phyloP scores from a whole-genome alignment of 345 rosid species.

The Hibiscus syriacus region DNA sequence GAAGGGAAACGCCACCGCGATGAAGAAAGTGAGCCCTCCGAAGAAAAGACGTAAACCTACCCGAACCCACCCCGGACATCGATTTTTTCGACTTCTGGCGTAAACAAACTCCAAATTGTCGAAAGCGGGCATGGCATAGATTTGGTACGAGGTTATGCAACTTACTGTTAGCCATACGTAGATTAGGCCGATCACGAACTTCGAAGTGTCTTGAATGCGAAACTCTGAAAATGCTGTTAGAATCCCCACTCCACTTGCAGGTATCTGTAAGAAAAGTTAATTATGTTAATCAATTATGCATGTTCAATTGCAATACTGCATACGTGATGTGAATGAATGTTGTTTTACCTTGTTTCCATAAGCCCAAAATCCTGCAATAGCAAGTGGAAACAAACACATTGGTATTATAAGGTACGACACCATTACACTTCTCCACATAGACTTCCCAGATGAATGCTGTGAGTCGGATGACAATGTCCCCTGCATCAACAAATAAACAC shows the following conservation, averaged over 20 bases:
- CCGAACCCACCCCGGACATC: conserved; percentile 25
- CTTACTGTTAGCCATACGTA: conserved; percentile 20
- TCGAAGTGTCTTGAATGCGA: conserved; percentile 22
- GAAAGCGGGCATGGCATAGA: conserved; percentile 49
- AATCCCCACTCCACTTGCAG: conserved; percentile 22
- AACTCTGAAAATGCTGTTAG: conserved; percentile 21
- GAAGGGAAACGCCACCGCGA: conserved; percentile 44
- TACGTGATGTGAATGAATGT: background rate
- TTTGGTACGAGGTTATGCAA: conserved; percentile 38
- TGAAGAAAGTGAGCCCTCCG: conserved; percentile 34
- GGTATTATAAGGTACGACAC: conserved; percentile 33
- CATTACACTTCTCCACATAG: conserved; percentile 51
- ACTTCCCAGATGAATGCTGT: conserved; percentile 14
- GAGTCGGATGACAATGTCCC: conserved; percentile 44
- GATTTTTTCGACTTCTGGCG: conserved; percentile 10
- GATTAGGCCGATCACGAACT: conserved; percentile 11
- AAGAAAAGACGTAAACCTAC: conserved; percentile 23
- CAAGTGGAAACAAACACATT: conserved; percentile 16
- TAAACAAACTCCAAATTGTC: conserved; percentile 42
- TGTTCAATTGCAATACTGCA: too few relatives aligned
- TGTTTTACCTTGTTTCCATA: conserved; percentile 37
- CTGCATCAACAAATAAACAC: conserved; percentile 16
- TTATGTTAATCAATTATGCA: too few relatives aligned
- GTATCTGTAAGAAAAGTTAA: conserved; percentile 15
- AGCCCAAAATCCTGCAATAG: conserved; percentile 49